Evolutionary conservation across 768 basidiomycete species (phyloP), one percentile per base, ranked within the genome.

Genomic region (Cystoderma amianthinum): DNA sequence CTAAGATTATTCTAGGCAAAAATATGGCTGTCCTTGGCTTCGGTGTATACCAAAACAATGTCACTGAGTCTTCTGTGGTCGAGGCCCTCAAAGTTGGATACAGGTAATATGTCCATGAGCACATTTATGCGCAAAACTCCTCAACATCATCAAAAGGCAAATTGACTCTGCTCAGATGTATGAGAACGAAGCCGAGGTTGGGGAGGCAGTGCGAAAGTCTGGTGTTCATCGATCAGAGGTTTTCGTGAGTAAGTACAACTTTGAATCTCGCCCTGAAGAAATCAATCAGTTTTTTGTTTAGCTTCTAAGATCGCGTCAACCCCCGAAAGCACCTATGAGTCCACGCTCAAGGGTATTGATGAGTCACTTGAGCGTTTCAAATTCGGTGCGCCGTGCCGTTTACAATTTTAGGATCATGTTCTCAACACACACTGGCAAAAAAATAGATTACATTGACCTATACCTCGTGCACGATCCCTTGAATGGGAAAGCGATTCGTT

Each of bases 381-480:
- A n/a, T 38, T 46, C 5, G 45, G 50, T 51, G 20, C 12, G 46
- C 42, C 19, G 1, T 15, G 46, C 42, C 19, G 1, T 20, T 42
- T 42, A 10, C 20, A 35, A 25, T 23, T 28, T 28, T 28, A 7
- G 7, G 7, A 28, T 28, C 25, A 28, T n/a, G 25, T n/a, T 7
- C n/a, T 28, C n/a, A 7, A n/a, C 7, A 7, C 25, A 28, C n/a
- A 36, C 16, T 16, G 34, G 34, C 18, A 15, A 15, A 15, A 9
- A 15, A 6, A 61, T 84, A n/a, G 78, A 65, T 16, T 76, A 78
- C 51, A 77, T 85, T 45, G 83, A 86, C 51, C 61, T 86, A 6
- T 88, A 84, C 60, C 71, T 85, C 42, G 69, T 86, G 22, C 83
- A 86, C 49, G 75, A 74, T 12, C 82, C 85, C 4, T 65, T 80